Conservation (phyloP, 371 early-diverging fungal species). For the Mucor racemosus region DNA sequence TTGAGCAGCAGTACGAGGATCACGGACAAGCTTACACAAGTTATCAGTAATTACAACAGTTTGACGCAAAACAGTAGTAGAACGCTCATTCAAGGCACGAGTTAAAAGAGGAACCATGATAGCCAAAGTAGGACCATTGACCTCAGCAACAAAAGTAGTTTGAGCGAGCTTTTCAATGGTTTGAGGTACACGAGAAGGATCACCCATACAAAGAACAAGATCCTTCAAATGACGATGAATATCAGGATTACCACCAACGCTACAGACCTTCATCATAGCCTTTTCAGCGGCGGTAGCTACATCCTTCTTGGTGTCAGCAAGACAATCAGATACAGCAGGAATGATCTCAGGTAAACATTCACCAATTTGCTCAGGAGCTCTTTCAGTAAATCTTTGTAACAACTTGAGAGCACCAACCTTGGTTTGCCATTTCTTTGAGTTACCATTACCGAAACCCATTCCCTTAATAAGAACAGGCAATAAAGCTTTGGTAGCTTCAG, state of each 20-base stretch:
- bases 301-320: conserved; percentile 77
- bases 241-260: conserved; percentile 80
- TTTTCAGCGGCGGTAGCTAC: conserved; percentile 52
- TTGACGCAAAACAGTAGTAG: conserved; percentile 59
- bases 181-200: conserved; percentile 69
- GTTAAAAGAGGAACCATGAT: conserved; percentile 75
- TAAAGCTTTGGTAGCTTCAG: conserved; percentile 60
- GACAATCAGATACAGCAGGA: conserved; percentile 72
- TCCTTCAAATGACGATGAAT: conserved; percentile 71
- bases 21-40: conserved; percentile 66
- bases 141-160: conserved; percentile 82
- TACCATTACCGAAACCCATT: conserved; percentile 48
- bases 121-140: conserved; percentile 79
- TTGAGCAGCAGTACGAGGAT: conserved; percentile 65
- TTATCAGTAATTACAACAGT: conserved; percentile 67
- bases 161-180: conserved; percentile 76
- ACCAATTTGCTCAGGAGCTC: conserved; percentile 70
- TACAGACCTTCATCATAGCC: conserved; percentile 71
- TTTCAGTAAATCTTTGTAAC: conserved; percentile 57
- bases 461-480: conserved; percentile 69
- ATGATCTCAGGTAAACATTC: conserved; percentile 71
- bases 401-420: conserved; percentile 70
- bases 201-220: conserved; percentile 75
- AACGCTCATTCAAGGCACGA: conserved; percentile 67
- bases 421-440: conserved; percentile 82